These are phyloP conservation scores for Pelargonium nanum DNA, from an alignment of 345 rosid genomes.

Conservation along the genomic window DNA sequence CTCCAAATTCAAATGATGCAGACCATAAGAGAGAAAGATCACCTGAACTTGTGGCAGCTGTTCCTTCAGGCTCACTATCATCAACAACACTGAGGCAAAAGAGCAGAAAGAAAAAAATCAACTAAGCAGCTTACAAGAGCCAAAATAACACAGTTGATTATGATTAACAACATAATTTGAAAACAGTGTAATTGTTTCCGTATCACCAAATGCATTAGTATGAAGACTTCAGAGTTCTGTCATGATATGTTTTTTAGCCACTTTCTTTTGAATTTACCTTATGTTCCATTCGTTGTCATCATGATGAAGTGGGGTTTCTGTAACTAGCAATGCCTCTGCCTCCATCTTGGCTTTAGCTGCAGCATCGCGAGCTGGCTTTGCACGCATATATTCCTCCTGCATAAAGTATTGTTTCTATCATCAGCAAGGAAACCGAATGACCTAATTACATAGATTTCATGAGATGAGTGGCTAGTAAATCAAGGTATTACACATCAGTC, in stretches of 20 bases:
- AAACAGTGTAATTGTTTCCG: neutral
- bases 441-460: no score
- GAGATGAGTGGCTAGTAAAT: no score
- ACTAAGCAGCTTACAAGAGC: neutral
- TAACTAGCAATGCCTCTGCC: slow-evolving; percentile 35
- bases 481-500: no score
- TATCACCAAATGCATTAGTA: neutral
- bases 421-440: no score
- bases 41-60: slow-evolving; percentile 56
- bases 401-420: no score
- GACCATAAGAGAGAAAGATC: slow-evolving; percentile 4
- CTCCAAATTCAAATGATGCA: neutral
- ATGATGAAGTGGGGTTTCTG: slow-evolving; percentile 61
- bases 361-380: slow-evolving; percentile 79
- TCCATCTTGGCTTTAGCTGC: slow-evolving; percentile 82
- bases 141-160: neutral
- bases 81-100: slow-evolving; percentile 41
- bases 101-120: neutral
- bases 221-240: neutral
- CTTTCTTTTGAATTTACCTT: slow-evolving; percentile 34
- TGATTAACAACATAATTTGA: neutral
- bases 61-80: slow-evolving; percentile 33
- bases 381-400: slow-evolving; percentile 60
- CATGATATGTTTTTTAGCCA: neutral
- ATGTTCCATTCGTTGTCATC: slow-evolving; percentile 90